Evolutionary conservation across 1,284 basidiomycete species (phyloP).

Genomic region (Rhodotorula sp.): DNA sequence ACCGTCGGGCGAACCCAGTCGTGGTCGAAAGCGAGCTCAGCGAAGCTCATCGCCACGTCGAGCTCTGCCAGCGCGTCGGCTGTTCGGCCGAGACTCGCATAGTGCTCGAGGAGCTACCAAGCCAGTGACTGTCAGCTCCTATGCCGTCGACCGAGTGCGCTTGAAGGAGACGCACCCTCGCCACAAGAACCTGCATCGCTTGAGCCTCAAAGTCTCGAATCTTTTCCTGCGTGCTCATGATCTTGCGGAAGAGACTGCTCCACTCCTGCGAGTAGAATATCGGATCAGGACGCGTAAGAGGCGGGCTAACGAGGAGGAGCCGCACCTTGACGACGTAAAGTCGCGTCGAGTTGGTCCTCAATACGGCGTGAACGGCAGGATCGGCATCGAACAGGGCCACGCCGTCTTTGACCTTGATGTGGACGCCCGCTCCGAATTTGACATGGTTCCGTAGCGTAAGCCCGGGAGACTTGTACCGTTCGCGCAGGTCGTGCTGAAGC

Average conservation of each 20-base stretch:
- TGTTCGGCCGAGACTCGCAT: constrained; percentile 63
- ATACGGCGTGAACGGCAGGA: background rate
- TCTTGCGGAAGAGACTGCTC: constrained; percentile 14
- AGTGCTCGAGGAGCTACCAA: constrained; percentile 27
- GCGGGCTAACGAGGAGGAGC: background rate
- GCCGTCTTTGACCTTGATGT: constrained; percentile 13
- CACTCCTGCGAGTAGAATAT: constrained; percentile 21
- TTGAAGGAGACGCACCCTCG: constrained; percentile 12
- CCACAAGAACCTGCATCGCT: constrained; percentile 27
- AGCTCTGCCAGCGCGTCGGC: constrained; percentile 81
- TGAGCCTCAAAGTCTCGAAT: constrained; percentile 35
- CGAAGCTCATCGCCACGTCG: constrained; percentile 79
- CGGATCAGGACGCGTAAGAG: too few relatives aligned
- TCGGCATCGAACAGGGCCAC: constrained; percentile 25
- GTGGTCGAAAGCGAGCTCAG: constrained; percentile 75
- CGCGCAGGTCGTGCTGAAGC: constrained; percentile 45
- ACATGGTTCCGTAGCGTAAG: constrained; percentile 16
- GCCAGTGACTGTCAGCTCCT: too few relatives aligned
- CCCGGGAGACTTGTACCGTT: constrained; percentile 8
- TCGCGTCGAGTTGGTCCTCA: constrained; percentile 17
- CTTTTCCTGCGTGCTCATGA: constrained; percentile 8
- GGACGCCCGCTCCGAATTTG: constrained; percentile 26
- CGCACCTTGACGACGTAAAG: constrained; percentile 19
- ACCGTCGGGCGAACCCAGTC: constrained; percentile 71
- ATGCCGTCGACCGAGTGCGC: background rate